Evolutionary conservation across 257 asterid genomes (phyloP), one percentile per base, ranked within the genome.

Genomic region (Solanum infundibuliforme): DNA sequence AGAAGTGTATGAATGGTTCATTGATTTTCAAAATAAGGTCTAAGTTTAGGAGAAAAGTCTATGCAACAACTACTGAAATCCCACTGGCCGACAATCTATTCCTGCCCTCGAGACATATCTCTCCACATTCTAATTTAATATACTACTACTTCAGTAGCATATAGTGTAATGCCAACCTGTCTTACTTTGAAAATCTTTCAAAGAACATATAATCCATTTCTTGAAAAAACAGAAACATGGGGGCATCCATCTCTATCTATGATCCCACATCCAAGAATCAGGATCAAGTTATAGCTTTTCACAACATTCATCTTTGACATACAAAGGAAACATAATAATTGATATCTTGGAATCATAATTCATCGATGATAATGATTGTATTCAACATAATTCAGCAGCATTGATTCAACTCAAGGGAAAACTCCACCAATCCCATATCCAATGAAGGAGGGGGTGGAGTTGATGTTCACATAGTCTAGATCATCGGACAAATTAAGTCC

Each of bases 111-210:
- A 91, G 92, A 90, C 89, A 91, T 84, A 75, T 87, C 90, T 84
- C 90, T 89, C 92, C 39, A 83, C 88, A 89, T 72, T 89, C 86
- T 86, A 87, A 77, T 88, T 81, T 43, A 73, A 60, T 87, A 86
- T 81, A 83, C 87, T 58, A 91, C 84, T 7, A 75, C 31, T 88
- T 31, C 87, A 87, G 60, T 34, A 88, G 81, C 79, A 72, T 86
- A 89, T 55, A 86, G 91, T 91, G 93, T 88, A 88, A 89, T 79
- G 92, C 94, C 93, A 94, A 92, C 94, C 96, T 93, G 94, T 91
- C 93, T 92, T 87, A 86, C 90, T 86, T 91, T 89, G 88, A 88
- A 91, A 92, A 86, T 23, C 88, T 88, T 90, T 90, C 88, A 76
- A 86, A 89, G 74, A 88, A 88, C 91, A 93, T 83, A 43, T 25